A percentile compares a stretch with the other conserved stretches of the same genome.
These are phyloP conservation scores for Leucosporidium yakuticum DNA, from an alignment of 768 basidiomycete species.

Conservation along the genomic window DNA sequence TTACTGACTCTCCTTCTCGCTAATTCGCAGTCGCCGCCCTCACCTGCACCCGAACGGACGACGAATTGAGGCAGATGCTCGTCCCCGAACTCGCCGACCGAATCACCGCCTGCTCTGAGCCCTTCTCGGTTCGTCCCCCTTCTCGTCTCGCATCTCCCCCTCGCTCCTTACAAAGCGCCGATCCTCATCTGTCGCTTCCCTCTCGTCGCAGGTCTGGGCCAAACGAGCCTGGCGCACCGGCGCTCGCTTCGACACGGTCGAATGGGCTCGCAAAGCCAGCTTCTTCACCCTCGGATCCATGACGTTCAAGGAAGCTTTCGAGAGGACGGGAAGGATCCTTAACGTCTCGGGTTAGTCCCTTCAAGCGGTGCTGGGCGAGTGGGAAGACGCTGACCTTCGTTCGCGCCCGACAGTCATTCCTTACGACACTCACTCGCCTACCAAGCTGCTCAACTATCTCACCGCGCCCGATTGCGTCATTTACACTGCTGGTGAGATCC, in stretches of 20 bases:
- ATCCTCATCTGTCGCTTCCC: too few relatives aligned
- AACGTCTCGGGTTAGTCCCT: constrained; percentile 61
- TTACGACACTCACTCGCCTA: constrained; percentile 57
- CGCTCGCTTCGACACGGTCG: constrained; percentile 84
- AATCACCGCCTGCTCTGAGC: constrained; percentile 59
- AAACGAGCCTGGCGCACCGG: constrained; percentile 70
- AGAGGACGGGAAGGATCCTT: constrained; percentile 80
- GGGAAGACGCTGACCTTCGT: constrained; percentile 39
- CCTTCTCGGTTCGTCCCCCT: constrained; percentile 59
- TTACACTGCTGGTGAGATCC: constrained; percentile 44
- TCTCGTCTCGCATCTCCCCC: neutral
- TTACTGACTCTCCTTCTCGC: neutral
- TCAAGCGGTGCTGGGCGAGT: constrained; percentile 66
- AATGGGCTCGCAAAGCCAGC: constrained; percentile 81
- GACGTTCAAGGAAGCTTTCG: constrained; percentile 92
- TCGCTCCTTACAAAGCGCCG: neutral
- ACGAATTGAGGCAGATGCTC: constrained; percentile 69
- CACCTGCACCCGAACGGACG: constrained; percentile 78
- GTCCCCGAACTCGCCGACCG: constrained; percentile 76
- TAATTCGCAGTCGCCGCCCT: constrained; percentile 51
- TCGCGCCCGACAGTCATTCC: constrained; percentile 24
- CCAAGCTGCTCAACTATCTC: constrained; percentile 89
- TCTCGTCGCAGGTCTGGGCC: constrained; percentile 18
- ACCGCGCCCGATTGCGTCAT: constrained; percentile 77
- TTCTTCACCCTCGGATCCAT: constrained; percentile 79